Base-by-base conservation (phyloP, 208 protist genomes). In the Herpetomonas muscarum region DNA sequence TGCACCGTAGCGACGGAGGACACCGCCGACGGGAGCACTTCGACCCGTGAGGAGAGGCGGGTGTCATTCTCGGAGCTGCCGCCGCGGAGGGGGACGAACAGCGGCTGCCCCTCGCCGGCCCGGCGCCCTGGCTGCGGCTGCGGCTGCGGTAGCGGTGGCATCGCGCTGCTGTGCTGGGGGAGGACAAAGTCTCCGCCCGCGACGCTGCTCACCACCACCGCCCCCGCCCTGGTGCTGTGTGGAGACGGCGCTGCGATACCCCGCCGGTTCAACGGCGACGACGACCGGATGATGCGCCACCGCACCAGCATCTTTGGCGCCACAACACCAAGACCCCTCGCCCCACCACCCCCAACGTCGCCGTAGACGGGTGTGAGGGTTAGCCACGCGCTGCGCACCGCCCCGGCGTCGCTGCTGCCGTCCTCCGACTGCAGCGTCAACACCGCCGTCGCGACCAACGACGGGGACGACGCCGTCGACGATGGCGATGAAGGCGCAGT, bases 271-370 rank as follows among this genome's bases (percentile, higher is more conserved):
- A 13, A 39, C 6, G 34, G 9, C 34, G 12, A 3, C 32, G 50
- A 26, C 21, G 32, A 47, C 1, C 37, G 25, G 4, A 5, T 15
- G 17, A 32, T 37, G 25, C 52, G 37, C 37, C 52, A 57, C 17
- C 52, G 52, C 4, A 57, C 12, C 19, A 57, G 37, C 34, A 57
- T 31, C 37, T 57, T 47, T 2, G 37, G 52, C 25, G 36, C 50
- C 31, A 55, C 25, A 34, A 17, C 52, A 9, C 32, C 52, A 29
- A 4, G 24, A 3, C 34, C 34, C 13, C 34, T 6, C 34, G 13
- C 34, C 9, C 9, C 9, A 13, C 13, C 34, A 13, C 13, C 13
- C 13, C 34, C 34, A 13, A 6, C 34, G 34, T 13, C 13, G 34
- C 34, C 34, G 34, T 39, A 6, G 34, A 39, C 34, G 13, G 34